Evolutionary conservation across 805 yeast species (phyloP).

Genomic region (Pichia exigua): DNA sequence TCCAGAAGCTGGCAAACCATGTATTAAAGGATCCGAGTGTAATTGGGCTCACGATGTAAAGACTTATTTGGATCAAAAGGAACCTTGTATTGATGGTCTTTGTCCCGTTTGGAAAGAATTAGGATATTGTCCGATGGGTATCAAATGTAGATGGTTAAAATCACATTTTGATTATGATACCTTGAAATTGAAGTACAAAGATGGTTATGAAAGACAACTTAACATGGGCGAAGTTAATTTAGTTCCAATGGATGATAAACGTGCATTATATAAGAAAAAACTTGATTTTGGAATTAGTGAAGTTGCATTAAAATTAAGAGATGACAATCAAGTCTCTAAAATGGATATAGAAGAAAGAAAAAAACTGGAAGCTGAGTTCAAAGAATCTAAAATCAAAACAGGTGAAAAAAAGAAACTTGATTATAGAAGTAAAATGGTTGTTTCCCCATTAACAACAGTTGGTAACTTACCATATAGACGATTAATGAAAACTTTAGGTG

Average conservation of each 20-base stretch:
- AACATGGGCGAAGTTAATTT: conserved; percentile 53
- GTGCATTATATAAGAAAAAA: conserved; percentile 50
- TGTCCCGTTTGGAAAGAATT: conserved; percentile 81
- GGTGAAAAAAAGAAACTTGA: conserved; percentile 76
- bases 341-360: conserved; percentile 24
- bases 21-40: conserved; percentile 70
- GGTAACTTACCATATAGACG: conserved; percentile 95
- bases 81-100: conserved; percentile 59
- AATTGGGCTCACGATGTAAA: conserved; percentile 68
- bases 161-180: conserved; percentile 54
- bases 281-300: conserved; percentile 53
- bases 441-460: conserved; percentile 94
- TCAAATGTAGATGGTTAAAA: conserved; percentile 85
- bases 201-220: conserved; percentile 26
- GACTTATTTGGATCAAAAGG: conserved; percentile 57
- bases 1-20: conserved; percentile 38
- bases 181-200: conserved; percentile 37
- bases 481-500: conserved; percentile 82
- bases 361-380: conserved; percentile 41
- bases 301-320: conserved; percentile 35
- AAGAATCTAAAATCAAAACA: conserved; percentile 70
- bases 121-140: conserved; percentile 89
- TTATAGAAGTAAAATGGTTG: conserved; percentile 67
- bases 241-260: conserved; percentile 40
- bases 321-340: conserved; percentile 41